These are phyloP conservation scores for Fusarium coffeatum DNA, from an alignment of 2,329 filamentous ascomycete species.

Conservation along the genomic window DNA sequence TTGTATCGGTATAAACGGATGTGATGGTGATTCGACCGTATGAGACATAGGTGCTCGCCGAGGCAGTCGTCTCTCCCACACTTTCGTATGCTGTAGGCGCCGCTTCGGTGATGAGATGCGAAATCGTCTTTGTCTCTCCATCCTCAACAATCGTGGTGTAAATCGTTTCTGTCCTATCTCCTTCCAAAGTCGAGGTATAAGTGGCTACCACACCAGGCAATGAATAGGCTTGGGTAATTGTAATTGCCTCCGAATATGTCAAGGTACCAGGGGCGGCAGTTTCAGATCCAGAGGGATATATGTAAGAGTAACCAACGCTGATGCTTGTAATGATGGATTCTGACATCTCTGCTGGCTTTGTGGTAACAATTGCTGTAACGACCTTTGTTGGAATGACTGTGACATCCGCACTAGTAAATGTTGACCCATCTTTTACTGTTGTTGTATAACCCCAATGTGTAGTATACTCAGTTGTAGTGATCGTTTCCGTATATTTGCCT, in stretches of 20 bases:
- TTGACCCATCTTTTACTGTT: slow-evolving; percentile 21
- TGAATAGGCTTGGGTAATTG: slow-evolving; percentile 18
- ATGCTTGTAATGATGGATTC: slow-evolving; percentile 9
- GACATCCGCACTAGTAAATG: slow-evolving; percentile 8
- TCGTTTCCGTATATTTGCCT: slow-evolving; percentile 33
- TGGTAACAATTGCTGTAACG: slow-evolving; percentile 18
- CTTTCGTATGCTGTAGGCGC: slow-evolving; percentile 23
- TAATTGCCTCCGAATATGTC: slow-evolving; percentile 13
- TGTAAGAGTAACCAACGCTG: slow-evolving; percentile 24
- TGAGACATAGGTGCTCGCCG: slow-evolving; percentile 41
- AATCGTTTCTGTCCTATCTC: slow-evolving; percentile 14
- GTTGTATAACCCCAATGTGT: slow-evolving; percentile 26
- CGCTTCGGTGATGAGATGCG: slow-evolving; percentile 13
- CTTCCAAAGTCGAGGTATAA: slow-evolving; percentile 10
- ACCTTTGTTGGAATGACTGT: slow-evolving; percentile 30
- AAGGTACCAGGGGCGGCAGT: slow-evolving; percentile 4
- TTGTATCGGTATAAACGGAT: slow-evolving; percentile 35
- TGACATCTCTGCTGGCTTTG: slow-evolving; percentile 11
- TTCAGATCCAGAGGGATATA: slow-evolving; percentile 11
- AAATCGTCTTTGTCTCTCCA: slow-evolving; percentile 24
- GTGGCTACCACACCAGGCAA: slow-evolving; percentile 16
- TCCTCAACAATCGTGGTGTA: slow-evolving; percentile 24
- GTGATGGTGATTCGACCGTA: slow-evolving; percentile 44
- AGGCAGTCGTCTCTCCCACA: slow-evolving; percentile 40
- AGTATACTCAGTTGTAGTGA: slow-evolving; percentile 27